phyloP scores from a whole-genome alignment of 1,284 basidiomycete genomes.

The Microbotryum saponariae region DNA sequence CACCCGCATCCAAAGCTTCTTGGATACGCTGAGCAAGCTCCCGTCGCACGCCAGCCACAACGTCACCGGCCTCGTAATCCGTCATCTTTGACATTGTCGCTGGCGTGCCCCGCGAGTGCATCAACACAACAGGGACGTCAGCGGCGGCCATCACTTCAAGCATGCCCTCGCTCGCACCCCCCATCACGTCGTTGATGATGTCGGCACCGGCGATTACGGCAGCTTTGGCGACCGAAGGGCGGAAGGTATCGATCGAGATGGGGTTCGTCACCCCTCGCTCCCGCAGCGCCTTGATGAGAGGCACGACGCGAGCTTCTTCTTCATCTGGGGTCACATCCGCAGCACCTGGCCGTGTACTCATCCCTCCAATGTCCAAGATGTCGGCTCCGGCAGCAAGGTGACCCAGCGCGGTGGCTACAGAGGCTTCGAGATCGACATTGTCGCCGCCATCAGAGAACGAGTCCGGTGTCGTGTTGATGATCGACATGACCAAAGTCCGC shows the following conservation, averaged over 20 bases:
- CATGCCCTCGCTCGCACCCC: conserved; percentile 64
- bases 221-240: conserved; percentile 66
- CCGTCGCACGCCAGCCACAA: conserved; percentile 60
- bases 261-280: conserved; percentile 45
- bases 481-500: conserved; percentile 77
- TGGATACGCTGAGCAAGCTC: conserved; percentile 70
- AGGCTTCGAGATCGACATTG: conserved; percentile 46
- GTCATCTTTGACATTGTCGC: conserved; percentile 46
- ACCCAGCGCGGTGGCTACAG: conserved; percentile 33
- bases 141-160: conserved; percentile 56
- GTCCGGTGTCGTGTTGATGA: conserved; percentile 90
- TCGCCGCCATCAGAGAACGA: conserved; percentile 87
- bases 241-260: conserved; percentile 90
- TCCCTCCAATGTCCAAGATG: conserved; percentile 89
- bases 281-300: conserved; percentile 53
- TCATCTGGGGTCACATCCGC: conserved; percentile 60
- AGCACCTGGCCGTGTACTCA: conserved; percentile 78
- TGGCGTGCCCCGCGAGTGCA: conserved; percentile 84
- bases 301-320: conserved; percentile 58
- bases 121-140: conserved; percentile 64
- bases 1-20: conserved; percentile 62
- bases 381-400: conserved; percentile 53
- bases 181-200: conserved; percentile 90
- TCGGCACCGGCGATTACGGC: conserved; percentile 78
- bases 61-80: conserved; percentile 56